Evolutionary conservation across 2,329 filamentous ascomycete species (phyloP).

Genomic region (Periconia macrospinosa): DNA sequence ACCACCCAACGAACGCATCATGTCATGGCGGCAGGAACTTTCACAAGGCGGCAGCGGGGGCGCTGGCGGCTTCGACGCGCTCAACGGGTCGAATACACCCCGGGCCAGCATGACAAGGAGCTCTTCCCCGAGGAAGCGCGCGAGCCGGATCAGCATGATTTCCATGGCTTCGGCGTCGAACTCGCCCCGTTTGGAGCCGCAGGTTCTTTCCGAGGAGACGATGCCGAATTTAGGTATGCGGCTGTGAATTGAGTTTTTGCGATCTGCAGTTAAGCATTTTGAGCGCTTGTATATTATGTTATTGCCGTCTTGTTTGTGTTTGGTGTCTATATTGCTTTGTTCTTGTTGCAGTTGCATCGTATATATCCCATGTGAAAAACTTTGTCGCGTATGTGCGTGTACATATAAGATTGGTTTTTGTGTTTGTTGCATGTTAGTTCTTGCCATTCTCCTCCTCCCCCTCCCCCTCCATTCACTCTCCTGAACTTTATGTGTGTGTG

Average conservation of each 20-base stretch:
- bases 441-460: no score
- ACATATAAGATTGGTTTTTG: no score
- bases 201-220: not conserved
- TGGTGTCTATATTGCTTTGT: not conserved
- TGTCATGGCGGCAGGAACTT: conserved; percentile 81
- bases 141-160: conserved; percentile 11
- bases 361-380: no score
- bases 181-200: conserved; percentile 20
- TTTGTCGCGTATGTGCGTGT: no score
- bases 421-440: no score
- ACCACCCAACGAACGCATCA: conserved; percentile 73
- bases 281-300: no score
- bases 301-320: no score
- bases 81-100: conserved; percentile 7
- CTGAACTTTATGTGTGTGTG: no score
- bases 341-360: no score
- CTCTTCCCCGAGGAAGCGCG: conserved; percentile 52
- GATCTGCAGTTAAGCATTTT: no score
- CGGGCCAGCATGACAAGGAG: conserved; percentile 41
- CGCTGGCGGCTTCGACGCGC: conserved; percentile 27
- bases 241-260: not conserved
- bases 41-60: conserved; percentile 55
- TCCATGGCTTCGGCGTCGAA: conserved; percentile 22
- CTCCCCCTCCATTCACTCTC: no score
- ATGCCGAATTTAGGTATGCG: no score